phyloP scores from a whole-genome alignment of 371 early-diverging fungal genomes.

The Mucor saturninus region DNA sequence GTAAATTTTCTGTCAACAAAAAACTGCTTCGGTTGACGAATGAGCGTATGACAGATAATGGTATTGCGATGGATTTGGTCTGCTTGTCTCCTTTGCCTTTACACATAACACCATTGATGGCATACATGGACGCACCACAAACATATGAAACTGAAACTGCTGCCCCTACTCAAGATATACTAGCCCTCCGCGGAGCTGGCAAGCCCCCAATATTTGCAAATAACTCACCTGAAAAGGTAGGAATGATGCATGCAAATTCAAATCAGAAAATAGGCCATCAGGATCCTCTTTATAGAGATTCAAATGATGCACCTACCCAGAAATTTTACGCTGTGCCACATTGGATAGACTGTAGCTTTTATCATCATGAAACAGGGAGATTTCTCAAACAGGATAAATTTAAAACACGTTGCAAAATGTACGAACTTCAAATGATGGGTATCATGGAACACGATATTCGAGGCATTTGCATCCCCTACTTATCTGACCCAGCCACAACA shows the following conservation, averaged over 20 bases:
- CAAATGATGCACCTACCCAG: constrained; percentile 39
- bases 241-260: constrained; percentile 14
- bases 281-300: constrained; percentile 65
- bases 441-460: constrained; percentile 73
- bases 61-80: constrained; percentile 92
- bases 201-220: constrained; percentile 14
- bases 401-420: constrained; percentile 79
- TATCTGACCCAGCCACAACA: constrained; percentile 28
- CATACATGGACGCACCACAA: constrained; percentile 62
- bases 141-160: constrained; percentile 24
- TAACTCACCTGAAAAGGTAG: constrained; percentile 43
- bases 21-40: constrained; percentile 86
- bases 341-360: constrained; percentile 95
- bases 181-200: constrained; percentile 12
- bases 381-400: constrained; percentile 61
- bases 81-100: constrained; percentile 89
- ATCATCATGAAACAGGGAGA: constrained; percentile 61
- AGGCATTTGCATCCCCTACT: constrained; percentile 62
- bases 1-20: constrained; percentile 87
- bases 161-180: constrained; percentile 21
- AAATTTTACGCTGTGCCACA: constrained; percentile 83
- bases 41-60: constrained; percentile 94
- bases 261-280: constrained; percentile 45
- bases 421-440: constrained; percentile 84
- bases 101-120: constrained; percentile 88